Evolutionary conservation across 106 monocot species (phyloP), one percentile per base, ranked within the genome.

Genomic region (Chionographis japonica): DNA sequence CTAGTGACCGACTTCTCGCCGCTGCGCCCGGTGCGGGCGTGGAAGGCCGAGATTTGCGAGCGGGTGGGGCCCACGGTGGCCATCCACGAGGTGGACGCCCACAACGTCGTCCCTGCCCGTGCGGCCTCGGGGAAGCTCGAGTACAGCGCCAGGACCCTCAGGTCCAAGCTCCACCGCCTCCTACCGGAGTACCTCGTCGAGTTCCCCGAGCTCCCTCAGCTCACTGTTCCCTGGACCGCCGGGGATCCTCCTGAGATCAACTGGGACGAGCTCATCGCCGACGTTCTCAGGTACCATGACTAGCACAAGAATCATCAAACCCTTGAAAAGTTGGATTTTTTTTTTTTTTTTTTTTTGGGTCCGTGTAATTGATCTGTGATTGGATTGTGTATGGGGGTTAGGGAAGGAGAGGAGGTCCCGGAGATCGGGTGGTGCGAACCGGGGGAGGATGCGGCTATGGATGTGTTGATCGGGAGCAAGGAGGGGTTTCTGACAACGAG

Each of bases 51-150:
- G 61, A 83, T 92, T 39, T 79, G 80, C 36, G 53, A 52, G 60
- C 49, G 69, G 7, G 60, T 87, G 12, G 77, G 72, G 10, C 35
- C 56, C 1, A 61, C 46, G 0, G 77, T 87, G 2, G 65, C 76
- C 18, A 73, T 98, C 13, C 79, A 85, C 52, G 81, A 92, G 79
- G 97, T 98, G 50, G 97, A 98, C 42, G 97, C 92, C 4, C 97
- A 98, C 67, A 98, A 98, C 49, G 89, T 98, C 2, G 97, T 98
- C 13, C 97, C 97, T 6, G 77, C 87, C 2, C 92, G 97, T 92
- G 72, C 68, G 3, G 92, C 97, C 2, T 98, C 97, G 4, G 69
- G 56, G 40, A 92, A 90, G 77, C 60, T 98, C 38, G 92, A 98
- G 82, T 98, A 92, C 61, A 53, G 87, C 0, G 97, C 97, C 4